phyloP scores from a whole-genome alignment of 306 rosid species.

The Acacia confusa region DNA sequence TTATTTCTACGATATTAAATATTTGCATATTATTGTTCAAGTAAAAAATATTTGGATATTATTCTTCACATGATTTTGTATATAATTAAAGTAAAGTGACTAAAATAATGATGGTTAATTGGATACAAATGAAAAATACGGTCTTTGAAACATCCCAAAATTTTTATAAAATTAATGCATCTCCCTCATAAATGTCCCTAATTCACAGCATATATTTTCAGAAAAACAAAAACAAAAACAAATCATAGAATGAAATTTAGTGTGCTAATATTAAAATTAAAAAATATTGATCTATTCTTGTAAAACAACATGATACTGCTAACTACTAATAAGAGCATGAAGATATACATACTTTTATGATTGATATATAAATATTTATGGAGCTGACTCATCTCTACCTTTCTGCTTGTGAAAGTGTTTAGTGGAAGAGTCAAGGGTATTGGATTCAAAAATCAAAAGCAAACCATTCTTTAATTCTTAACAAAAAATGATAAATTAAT shows the following conservation, averaged over 20 bases:
- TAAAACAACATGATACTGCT: neutral
- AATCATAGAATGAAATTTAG: neutral
- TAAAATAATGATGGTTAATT: neutral
- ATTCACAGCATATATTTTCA: too few relatives aligned
- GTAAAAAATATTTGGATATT: neutral
- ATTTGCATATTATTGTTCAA: neutral
- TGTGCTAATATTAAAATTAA: neutral
- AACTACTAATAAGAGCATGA: neutral
- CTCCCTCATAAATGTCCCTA: neutral
- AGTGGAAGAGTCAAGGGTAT: conserved; percentile 85
- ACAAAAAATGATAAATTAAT: conserved; percentile 19
- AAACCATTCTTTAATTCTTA: conserved; percentile 50
- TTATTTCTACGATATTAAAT: neutral
- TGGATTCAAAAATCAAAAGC: conserved; percentile 41
- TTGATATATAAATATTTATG: conserved; percentile 7
- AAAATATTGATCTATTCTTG: neutral
- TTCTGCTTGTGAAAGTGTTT: conserved; percentile 37
- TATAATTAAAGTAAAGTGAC: neutral
- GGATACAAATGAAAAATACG: neutral
- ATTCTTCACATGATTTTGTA: neutral
- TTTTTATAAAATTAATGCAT: neutral
- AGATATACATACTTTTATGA: neutral
- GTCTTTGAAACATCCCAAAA: neutral
- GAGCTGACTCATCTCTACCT: conserved; percentile 35
- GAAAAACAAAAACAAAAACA: neutral